phyloP scores from a whole-genome alignment of 495 filamentous ascomycete species.

The Glonium stellatum region DNA sequence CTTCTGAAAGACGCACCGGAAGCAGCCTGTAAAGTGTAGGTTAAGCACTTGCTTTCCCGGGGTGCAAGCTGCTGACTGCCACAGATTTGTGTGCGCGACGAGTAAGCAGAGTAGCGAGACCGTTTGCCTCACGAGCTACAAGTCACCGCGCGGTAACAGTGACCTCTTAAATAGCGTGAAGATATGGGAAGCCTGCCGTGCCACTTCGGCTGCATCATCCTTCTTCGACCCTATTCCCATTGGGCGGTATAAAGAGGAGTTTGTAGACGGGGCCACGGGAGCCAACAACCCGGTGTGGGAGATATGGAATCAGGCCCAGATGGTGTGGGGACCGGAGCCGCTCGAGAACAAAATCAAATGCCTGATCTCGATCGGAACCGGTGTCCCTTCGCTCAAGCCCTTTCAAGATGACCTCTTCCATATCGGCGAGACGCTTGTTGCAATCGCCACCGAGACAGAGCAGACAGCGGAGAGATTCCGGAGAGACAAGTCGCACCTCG shows the following conservation, averaged over 20 bases:
- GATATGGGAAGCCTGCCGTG: conserved; percentile 43
- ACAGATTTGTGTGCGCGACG: conserved; percentile 47
- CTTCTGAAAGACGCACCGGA: conserved; percentile 20
- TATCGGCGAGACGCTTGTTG: conserved; percentile 1
- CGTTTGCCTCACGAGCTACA: conserved; percentile 42
- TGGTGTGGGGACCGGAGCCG: conserved; percentile 32
- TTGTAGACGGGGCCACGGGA: conserved; percentile 40
- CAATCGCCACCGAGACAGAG: conserved; percentile 5
- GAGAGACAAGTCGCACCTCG: background rate
- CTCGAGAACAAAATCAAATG: conserved; percentile 35
- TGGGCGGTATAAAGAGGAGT: conserved; percentile 25
- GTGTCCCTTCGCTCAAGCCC: conserved; percentile 4
- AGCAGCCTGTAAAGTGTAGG: conserved; percentile 30
- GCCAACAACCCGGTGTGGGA: conserved; percentile 45
- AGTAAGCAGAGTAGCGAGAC: conserved; percentile 39
- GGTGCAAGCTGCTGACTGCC: background rate
- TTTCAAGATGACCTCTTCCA: background rate
- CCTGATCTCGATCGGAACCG: conserved; percentile 44
- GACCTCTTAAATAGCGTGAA: conserved; percentile 37
- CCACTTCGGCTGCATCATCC: conserved; percentile 6
- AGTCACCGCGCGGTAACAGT: conserved; percentile 33
- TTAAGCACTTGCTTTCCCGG: background rate
- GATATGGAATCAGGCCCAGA: conserved; percentile 43
- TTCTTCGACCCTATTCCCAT: conserved; percentile 12
- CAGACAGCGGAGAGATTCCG: conserved; percentile 2